Conservation (phyloP, 495 filamentous ascomycete genomes). For the Neurospora cerealis region DNA sequence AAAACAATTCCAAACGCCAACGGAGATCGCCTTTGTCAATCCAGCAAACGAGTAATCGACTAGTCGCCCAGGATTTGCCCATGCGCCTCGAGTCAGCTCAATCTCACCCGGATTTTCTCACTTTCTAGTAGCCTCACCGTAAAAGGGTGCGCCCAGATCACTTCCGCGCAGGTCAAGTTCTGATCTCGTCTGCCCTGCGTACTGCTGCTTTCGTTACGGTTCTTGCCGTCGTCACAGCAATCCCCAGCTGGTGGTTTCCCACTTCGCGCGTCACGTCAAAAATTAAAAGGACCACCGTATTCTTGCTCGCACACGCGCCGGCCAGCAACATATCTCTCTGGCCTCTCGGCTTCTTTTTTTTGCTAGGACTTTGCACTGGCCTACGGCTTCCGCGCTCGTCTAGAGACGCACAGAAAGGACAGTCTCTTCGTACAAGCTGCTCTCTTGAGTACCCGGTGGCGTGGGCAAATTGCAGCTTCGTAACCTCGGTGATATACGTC, state of each 20-base stretch:
- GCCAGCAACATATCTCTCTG: background rate
- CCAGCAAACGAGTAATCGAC: background rate
- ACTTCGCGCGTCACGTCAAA: background rate
- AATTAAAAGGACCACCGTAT: background rate
- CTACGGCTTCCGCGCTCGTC: background rate
- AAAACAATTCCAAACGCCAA: background rate
- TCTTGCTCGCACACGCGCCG: background rate
- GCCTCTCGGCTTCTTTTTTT: background rate
- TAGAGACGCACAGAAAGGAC: background rate
- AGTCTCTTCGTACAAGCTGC: conserved; percentile 6
- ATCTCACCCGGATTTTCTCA: background rate
- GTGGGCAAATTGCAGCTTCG: conserved; percentile 10
- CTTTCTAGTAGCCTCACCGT: background rate
- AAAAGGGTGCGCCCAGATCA: background rate
- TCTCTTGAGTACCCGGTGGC: conserved; percentile 1
- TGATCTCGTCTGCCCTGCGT: background rate
- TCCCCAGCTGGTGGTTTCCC: background rate
- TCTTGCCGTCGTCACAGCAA: background rate
- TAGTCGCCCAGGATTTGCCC: background rate
- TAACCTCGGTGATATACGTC: conserved; percentile 14
- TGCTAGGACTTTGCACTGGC: background rate
- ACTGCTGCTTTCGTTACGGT: background rate
- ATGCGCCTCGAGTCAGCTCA: background rate
- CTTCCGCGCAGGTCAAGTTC: background rate
- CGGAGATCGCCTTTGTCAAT: background rate